Evolutionary conservation across 257 asterid species (phyloP).

Genomic region (Striga asiatica): DNA sequence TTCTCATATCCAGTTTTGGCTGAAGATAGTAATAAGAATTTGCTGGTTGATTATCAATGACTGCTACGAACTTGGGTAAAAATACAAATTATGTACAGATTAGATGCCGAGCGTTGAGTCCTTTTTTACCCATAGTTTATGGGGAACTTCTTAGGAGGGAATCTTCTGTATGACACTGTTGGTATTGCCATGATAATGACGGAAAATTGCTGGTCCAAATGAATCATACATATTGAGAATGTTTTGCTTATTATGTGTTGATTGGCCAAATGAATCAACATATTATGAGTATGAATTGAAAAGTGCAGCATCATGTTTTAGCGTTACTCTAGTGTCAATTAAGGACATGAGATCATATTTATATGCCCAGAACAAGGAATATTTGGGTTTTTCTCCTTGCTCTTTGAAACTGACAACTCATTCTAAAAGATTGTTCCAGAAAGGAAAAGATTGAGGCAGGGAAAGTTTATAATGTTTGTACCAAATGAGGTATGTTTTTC

Average conservation of each 20-base stretch:
- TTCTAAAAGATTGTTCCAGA: too few relatives aligned
- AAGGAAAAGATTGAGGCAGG: too few relatives aligned
- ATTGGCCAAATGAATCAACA: too few relatives aligned
- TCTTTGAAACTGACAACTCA: too few relatives aligned
- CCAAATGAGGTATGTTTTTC: too few relatives aligned
- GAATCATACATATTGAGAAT: neutral
- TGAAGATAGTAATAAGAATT: slow-evolving; percentile 15
- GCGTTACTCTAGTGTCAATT: slow-evolving; percentile 70
- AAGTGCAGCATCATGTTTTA: slow-evolving; percentile 79
- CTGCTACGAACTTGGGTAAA: slow-evolving; percentile 2
- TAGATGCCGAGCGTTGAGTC: slow-evolving; percentile 10
- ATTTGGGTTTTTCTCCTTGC: too few relatives aligned
- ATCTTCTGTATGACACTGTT: neutral
- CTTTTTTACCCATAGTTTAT: neutral
- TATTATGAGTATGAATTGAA: slow-evolving; percentile 65
- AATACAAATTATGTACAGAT: slow-evolving; percentile 29
- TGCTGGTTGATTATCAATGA: slow-evolving; percentile 5
- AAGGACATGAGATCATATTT: neutral
- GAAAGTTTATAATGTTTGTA: too few relatives aligned
- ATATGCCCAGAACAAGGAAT: too few relatives aligned
- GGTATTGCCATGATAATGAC: neutral
- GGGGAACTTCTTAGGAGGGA: neutral
- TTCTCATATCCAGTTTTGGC: slow-evolving; percentile 11
- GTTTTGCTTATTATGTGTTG: neutral
- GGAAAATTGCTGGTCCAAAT: neutral